A percentile compares a stretch with the other conserved stretches of the same genome.
phyloP scores from a whole-genome alignment of 208 protist species.

The Wallacemonas sp. region DNA sequence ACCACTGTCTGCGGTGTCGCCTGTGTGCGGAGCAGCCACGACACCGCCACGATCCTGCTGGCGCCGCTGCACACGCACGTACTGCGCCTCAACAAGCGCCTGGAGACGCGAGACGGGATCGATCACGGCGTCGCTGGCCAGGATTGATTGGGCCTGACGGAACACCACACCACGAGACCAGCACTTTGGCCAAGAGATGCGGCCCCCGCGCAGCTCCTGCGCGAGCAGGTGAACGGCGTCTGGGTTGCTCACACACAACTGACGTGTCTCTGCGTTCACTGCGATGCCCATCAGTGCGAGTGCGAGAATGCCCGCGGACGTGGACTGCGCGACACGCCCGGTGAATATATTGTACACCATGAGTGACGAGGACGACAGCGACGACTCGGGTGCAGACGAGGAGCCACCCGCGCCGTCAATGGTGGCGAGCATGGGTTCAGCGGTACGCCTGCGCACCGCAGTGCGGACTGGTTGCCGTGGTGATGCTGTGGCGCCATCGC shows the following conservation, averaged over 20 bases:
- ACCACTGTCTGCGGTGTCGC: not conserved
- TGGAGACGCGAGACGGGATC: conserved; percentile 37
- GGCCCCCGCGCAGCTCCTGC: conserved; percentile 32
- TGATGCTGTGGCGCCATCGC: no score
- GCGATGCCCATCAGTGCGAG: conserved; percentile 67
- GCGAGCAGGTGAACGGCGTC: conserved; percentile 46
- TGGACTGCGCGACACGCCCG: conserved; percentile 57
- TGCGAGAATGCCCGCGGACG: conserved; percentile 39
- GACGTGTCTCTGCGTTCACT: conserved; percentile 37
- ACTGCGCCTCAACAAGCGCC: conserved; percentile 46
- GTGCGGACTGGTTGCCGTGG: no score
- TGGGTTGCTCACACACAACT: conserved; percentile 48
- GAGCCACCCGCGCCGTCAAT: not conserved
- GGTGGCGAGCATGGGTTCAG: not conserved
- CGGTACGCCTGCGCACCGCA: no score
- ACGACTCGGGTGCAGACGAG: not conserved
- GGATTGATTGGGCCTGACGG: conserved; percentile 35
- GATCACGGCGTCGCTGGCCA: conserved; percentile 25
- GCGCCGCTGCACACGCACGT: conserved; percentile 28
- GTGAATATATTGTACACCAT: conserved; percentile 89
- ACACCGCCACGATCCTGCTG: conserved; percentile 18
- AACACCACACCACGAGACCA: conserved; percentile 60
- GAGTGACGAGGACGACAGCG: not conserved
- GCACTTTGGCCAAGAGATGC: conserved; percentile 58
- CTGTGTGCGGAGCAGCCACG: no score